These are phyloP conservation scores for Calocybe indica DNA, from an alignment of 768 basidiomycete genomes.

Conservation along the genomic window DNA sequence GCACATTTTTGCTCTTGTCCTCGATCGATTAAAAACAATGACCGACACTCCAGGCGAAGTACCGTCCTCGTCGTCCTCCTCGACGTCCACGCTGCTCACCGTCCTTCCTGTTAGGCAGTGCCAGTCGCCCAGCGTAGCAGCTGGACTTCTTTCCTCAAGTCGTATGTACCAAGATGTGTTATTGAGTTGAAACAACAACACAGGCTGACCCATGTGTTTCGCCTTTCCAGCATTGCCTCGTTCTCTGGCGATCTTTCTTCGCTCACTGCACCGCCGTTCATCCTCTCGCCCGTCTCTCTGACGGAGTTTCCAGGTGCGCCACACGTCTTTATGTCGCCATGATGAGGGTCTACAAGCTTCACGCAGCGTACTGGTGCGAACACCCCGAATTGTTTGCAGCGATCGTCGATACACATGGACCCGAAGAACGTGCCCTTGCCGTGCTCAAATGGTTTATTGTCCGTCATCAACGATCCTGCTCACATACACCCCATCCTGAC, in stretches of 20 bases:
- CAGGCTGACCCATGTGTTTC: constrained; percentile 2
- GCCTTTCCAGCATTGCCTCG: constrained; percentile 58
- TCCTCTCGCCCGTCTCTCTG: constrained; percentile 84
- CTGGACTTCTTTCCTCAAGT: constrained; percentile 90
- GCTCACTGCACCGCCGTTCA: constrained; percentile 85
- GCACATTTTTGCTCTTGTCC: no score
- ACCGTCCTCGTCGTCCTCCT: no score
- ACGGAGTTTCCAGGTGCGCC: constrained; percentile 84
- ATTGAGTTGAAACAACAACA: constrained; percentile 1
- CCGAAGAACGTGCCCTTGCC: constrained; percentile 67
- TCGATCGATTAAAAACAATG: no score
- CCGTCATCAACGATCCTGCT: constrained; percentile 17
- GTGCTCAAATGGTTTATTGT: constrained; percentile 97
- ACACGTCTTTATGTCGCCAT: background rate
- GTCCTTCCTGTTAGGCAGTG: constrained; percentile 43
- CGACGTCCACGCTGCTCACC: no score
- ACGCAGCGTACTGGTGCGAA: constrained; percentile 89
- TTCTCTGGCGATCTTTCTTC: constrained; percentile 86
- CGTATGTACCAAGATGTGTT: constrained; percentile 40
- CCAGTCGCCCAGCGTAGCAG: constrained; percentile 78
- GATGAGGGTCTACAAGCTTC: constrained; percentile 2
- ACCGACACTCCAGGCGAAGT: no score
- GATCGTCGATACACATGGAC: constrained; percentile 71
- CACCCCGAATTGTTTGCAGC: constrained; percentile 84
- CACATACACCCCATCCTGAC: background rate